These are phyloP conservation scores for Berberis vulgaris DNA, from an alignment of 164 flowering plant species.

Conservation along the genomic window DNA sequence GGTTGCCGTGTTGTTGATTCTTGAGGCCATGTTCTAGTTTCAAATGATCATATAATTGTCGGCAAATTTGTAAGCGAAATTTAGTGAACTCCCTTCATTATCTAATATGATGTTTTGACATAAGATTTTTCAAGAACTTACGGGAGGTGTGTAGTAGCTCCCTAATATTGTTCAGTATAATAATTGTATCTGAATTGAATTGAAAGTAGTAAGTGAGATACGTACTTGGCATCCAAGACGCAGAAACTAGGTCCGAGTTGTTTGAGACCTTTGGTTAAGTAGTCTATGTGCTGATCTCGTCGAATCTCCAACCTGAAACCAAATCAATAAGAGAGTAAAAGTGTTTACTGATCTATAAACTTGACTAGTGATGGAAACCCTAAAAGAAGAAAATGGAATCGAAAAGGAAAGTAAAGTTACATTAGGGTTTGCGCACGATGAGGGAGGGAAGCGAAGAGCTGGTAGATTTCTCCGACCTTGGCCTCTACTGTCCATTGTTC, in stretches of 20 bases:
- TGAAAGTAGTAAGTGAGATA: neutral
- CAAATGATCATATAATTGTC: no score
- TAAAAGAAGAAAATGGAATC: neutral
- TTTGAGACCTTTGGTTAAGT: constrained; percentile 40
- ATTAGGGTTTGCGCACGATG: constrained; percentile 23
- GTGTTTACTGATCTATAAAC: neutral
- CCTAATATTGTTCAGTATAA: no score
- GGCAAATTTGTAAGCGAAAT: no score
- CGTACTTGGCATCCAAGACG: constrained; percentile 73
- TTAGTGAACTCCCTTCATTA: no score
- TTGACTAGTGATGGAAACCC: neutral
- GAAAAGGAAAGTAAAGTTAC: constrained; percentile 14
- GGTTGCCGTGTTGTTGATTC: no score
- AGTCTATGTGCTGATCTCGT: constrained; percentile 59
- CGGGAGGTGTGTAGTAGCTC: no score
- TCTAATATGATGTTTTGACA: no score
- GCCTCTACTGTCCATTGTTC: constrained; percentile 39
- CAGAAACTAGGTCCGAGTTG: constrained; percentile 51
- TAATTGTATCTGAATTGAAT: no score
- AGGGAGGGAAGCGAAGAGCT: constrained; percentile 20
- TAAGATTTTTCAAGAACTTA: no score
- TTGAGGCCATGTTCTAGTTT: no score
- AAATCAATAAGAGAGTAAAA: neutral
- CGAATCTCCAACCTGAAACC: constrained; percentile 52
- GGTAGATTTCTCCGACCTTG: constrained; percentile 30